A percentile compares a stretch with the other conserved stretches of the same genome.
These are phyloP conservation scores for Epichloe gansuensis DNA, from an alignment of 2,329 filamentous ascomycete species.

Conservation along the genomic window DNA sequence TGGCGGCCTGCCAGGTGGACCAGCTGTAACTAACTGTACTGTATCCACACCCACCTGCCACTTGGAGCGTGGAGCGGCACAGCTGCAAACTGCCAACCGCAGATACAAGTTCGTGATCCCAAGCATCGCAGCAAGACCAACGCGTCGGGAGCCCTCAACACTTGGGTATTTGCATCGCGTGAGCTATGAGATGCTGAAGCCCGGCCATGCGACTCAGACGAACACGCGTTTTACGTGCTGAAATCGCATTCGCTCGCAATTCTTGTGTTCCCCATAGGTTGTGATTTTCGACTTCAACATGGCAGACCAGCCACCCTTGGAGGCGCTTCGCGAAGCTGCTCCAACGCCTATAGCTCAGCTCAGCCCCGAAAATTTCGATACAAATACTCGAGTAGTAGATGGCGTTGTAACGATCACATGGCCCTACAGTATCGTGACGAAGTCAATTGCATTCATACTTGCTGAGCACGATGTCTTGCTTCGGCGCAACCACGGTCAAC, in stretches of 20 bases:
- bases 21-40: background rate
- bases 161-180: background rate
- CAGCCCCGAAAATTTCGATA: conserved; percentile 32
- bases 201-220: background rate
- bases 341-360: conserved; percentile 45
- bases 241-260: background rate
- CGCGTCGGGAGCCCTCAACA: background rate
- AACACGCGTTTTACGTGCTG: background rate
- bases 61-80: background rate
- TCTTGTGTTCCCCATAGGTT: background rate
- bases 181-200: background rate
- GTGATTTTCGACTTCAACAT: conserved; percentile 8
- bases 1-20: background rate
- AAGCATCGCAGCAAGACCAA: background rate
- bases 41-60: conserved; percentile 3
- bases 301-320: conserved; percentile 12
- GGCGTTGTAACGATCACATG: conserved; percentile 77
- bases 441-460: conserved; percentile 64
- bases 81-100: background rate
- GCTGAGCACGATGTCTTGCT: conserved; percentile 76
- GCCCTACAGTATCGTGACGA: conserved; percentile 75
- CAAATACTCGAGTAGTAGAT: conserved; percentile 37
- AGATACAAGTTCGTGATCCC: background rate
- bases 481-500: conserved; percentile 64
- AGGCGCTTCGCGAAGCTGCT: conserved; percentile 17